phyloP scores from a whole-genome alignment of 2,329 filamentous ascomycete species.

The Dothidotthia symphoricarpi region DNA sequence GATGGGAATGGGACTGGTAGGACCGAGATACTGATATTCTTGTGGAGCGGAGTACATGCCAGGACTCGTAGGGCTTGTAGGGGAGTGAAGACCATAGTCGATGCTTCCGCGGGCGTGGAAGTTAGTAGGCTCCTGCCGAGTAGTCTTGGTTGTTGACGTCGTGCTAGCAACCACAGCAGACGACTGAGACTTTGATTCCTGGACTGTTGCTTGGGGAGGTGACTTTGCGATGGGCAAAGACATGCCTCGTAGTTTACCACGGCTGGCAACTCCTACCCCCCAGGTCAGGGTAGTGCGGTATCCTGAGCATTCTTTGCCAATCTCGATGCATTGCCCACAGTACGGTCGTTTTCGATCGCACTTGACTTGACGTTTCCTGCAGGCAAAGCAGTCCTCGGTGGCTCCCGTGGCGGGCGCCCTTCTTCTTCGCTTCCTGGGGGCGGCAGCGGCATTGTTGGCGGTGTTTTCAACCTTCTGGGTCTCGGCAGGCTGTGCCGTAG shows the following conservation, averaged over 20 bases:
- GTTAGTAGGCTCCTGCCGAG: slow-evolving; percentile 28
- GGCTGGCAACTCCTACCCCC: slow-evolving; percentile 92
- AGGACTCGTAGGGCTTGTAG: slow-evolving; percentile 39
- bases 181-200: slow-evolving; percentile 32
- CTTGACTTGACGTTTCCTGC: slow-evolving; percentile 75
- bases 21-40: slow-evolving; percentile 39
- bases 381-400: slow-evolving; percentile 92
- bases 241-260: slow-evolving; percentile 88
- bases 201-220: slow-evolving; percentile 26
- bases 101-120: slow-evolving; percentile 31
- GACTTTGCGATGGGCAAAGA: slow-evolving; percentile 64
- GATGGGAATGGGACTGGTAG: slow-evolving; percentile 44
- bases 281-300: slow-evolving; percentile 97
- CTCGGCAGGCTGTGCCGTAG: slow-evolving; percentile 34
- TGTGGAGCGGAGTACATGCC: slow-evolving; percentile 35
- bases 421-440: slow-evolving; percentile 69
- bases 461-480: slow-evolving; percentile 33
- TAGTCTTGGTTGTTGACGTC: slow-evolving; percentile 17
- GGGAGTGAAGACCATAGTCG: slow-evolving; percentile 37
- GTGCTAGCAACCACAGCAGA: slow-evolving; percentile 14
- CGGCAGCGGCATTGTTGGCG: slow-evolving; percentile 31
- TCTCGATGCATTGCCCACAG: slow-evolving; percentile 89
- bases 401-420: slow-evolving; percentile 85
- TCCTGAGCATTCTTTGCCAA: slow-evolving; percentile 88
- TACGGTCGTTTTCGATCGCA: slow-evolving; percentile 92